A percentile compares a stretch with the other conserved stretches of the same genome.
These are phyloP conservation scores for Trichoderma pleuroti DNA, from an alignment of 2,329 filamentous ascomycete species.

Conservation along the genomic window DNA sequence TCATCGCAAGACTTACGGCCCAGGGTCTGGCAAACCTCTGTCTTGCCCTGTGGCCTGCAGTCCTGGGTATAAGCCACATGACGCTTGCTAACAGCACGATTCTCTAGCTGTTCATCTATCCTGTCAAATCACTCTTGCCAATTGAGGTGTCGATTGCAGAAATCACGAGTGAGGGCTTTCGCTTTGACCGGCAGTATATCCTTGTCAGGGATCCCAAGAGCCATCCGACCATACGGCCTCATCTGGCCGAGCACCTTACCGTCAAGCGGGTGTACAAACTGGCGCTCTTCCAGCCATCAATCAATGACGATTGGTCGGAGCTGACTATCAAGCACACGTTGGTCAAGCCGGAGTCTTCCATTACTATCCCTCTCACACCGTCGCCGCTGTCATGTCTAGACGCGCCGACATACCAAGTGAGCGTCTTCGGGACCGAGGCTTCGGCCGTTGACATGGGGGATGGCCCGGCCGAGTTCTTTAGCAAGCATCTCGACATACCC, in stretches of 20 bases:
- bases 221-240: not conserved
- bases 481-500: constrained; percentile 22
- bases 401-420: constrained; percentile 21
- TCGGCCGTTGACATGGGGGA: constrained; percentile 23
- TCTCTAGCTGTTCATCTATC: constrained; percentile 23
- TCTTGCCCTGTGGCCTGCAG: not conserved
- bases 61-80: not conserved
- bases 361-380: constrained; percentile 23
- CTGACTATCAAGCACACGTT: constrained; percentile 21
- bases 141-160: constrained; percentile 23
- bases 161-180: constrained; percentile 23
- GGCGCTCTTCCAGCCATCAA: constrained; percentile 23
- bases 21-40: not conserved
- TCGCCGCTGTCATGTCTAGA: constrained; percentile 20
- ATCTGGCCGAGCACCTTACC: constrained; percentile 22
- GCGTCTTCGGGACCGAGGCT: constrained; percentile 23
- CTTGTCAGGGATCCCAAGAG: constrained; percentile 19
- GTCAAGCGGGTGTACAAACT: constrained; percentile 21
- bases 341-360: constrained; percentile 18
- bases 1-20: not conserved
- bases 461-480: constrained; percentile 21
- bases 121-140: constrained; percentile 23
- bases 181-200: constrained; percentile 24
- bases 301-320: constrained; percentile 23
- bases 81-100: not conserved